Percentiles rank a stretch among this genome's conserved stretches.
Evolutionary conservation across 2,329 filamentous ascomycete species (phyloP).

Genomic region (Colletotrichum liaoningense): DNA sequence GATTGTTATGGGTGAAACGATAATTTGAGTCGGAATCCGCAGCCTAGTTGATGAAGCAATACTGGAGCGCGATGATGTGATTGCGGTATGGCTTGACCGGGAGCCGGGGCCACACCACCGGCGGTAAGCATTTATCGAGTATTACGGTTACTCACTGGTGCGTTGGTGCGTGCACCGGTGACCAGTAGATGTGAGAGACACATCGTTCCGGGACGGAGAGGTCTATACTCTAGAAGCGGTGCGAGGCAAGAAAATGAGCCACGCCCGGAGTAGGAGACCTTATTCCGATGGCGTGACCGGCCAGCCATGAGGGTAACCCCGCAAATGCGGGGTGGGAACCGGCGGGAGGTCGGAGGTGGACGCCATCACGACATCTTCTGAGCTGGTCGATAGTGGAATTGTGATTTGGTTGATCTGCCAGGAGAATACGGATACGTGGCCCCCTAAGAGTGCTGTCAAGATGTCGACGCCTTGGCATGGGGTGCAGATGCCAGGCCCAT

Average conservation of each 20-base stretch:
- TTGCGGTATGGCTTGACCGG: slow-evolving; percentile 30
- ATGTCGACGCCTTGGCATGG: background rate
- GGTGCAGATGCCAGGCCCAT: background rate
- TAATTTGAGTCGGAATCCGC: slow-evolving; percentile 12
- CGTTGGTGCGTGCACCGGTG: slow-evolving; percentile 10
- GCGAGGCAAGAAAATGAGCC: background rate
- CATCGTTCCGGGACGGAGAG: background rate
- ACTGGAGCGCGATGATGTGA: slow-evolving; percentile 36
- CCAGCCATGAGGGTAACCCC: slow-evolving; percentile 15
- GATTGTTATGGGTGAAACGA: slow-evolving; percentile 13
- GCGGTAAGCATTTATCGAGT: slow-evolving; percentile 16
- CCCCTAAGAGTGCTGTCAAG: background rate
- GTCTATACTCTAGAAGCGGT: background rate
- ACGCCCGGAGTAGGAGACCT: slow-evolving; percentile 5
- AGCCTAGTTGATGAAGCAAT: slow-evolving; percentile 35
- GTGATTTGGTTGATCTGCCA: background rate
- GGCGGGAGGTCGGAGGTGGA: slow-evolving; percentile 20
- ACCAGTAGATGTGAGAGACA: background rate
- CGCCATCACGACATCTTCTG: slow-evolving; percentile 27
- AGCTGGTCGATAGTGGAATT: slow-evolving; percentile 20
- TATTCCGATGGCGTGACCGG: slow-evolving; percentile 34
- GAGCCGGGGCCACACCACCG: slow-evolving; percentile 22
- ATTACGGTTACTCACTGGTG: background rate
- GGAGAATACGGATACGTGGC: background rate
- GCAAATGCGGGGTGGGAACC: slow-evolving; percentile 32